Base-by-base conservation (phyloP, 2,329 filamentous ascomycete species). In the Periglandula ipomoeae region DNA sequence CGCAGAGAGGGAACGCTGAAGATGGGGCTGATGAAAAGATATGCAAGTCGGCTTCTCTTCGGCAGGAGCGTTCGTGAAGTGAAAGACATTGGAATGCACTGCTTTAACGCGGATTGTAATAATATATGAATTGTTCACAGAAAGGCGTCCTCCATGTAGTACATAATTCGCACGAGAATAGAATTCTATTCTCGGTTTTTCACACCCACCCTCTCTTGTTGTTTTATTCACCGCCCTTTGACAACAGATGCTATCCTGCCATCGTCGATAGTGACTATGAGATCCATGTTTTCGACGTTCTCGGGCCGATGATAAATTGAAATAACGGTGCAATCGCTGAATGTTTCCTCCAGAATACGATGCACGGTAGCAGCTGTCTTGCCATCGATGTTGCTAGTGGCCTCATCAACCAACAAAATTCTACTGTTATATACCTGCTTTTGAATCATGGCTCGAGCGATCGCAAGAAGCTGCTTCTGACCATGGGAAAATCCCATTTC, bases 401-500 rank as follows among this genome's bases (percentile, higher is more conserved):
- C 46, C 40, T 51, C 50, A 17, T 51, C 46, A 8, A 46, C 20
- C n/a, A 49, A 19, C 10, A 51, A 22, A 10, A 51, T 34, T 13
- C 22, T 32, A 15, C 41, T 44, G 13, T 27, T 17, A 22, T 42
- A 30, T n/a, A 19, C 45, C 2, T 8, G 17, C 7, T 43, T 48
- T 19, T 49, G 50, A 19, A 49, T 27, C 24, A 48, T 10, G 7
- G 46, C 37, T 26, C 55, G 50, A 2, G 50, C 50, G 5, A 56
- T 50, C 15, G 49, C 50, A 11, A 55, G 22, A 2, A 55, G 48
- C 46, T 55, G 55, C 44, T 49, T 50, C 39, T 57, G 48, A 1
- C 55, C 53, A 9, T 45, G 40, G 6, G 50, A 55, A 19, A 56
- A 23, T 2, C 42, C 27, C 23, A 52, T 22, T 7, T 49, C 30